A percentile compares a stretch with the other conserved stretches of the same genome.
Evolutionary conservation across 2,329 filamentous ascomycete genomes (phyloP).

Genomic region (Diaporthe batatas): DNA sequence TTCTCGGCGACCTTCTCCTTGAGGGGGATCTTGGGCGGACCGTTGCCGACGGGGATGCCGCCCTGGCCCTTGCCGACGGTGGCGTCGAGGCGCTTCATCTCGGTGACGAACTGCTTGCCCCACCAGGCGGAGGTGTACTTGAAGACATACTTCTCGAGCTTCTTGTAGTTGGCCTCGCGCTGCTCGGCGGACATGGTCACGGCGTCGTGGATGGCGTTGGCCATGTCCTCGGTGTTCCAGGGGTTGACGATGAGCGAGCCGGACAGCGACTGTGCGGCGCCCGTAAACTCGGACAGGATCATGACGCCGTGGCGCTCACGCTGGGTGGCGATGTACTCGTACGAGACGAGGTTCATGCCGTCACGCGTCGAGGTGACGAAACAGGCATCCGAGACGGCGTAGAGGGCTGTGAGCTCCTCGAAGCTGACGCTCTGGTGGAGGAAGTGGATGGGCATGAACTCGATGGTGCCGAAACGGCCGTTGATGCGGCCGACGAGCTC

Average conservation of each 20-base stretch:
- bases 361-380: slow-evolving; percentile 96
- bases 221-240: slow-evolving; percentile 97
- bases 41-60: slow-evolving; percentile 35
- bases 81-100: slow-evolving; percentile 72
- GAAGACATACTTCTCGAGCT: slow-evolving; percentile 94
- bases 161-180: slow-evolving; percentile 87
- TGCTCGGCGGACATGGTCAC: slow-evolving; percentile 96
- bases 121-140: slow-evolving; percentile 99
- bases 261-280: slow-evolving; percentile 93
- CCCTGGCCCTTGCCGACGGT: slow-evolving; percentile 44
- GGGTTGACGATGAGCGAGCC: slow-evolving; percentile 96
- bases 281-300: slow-evolving; percentile 96
- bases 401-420: slow-evolving; percentile 93
- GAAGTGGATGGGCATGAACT: slow-evolving; percentile 99
- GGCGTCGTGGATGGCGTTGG: slow-evolving; percentile 93
- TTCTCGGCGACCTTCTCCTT: slow-evolving; percentile 39
- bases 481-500: slow-evolving; percentile 98
- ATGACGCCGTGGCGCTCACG: slow-evolving; percentile 90
- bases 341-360: slow-evolving; percentile 98
- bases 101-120: slow-evolving; percentile 92
- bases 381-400: slow-evolving; percentile 92
- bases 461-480: slow-evolving; percentile 94
- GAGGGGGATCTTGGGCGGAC: slow-evolving; percentile 41
- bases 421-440: slow-evolving; percentile 96
- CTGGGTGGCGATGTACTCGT: slow-evolving; percentile 97